A percentile compares a stretch with the other conserved stretches of the same genome.
These are phyloP conservation scores for Uronychia binucleata DNA, from an alignment of 73 alveolate species.

Conservation along the genomic window DNA sequence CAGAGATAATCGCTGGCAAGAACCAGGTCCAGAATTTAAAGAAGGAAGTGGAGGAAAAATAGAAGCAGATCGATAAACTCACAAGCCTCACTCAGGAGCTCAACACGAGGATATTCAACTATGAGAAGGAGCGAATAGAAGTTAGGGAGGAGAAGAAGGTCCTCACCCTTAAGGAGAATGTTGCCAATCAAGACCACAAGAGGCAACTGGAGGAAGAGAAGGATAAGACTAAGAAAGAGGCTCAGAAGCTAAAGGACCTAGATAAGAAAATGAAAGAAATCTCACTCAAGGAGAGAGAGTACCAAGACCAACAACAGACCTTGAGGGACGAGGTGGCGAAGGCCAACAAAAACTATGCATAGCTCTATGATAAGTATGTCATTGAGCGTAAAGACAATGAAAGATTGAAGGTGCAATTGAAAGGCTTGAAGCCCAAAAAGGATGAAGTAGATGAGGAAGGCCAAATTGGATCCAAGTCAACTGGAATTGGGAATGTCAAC, in stretches of 20 bases:
- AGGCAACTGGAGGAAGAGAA: not conserved
- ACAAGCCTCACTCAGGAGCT: not conserved
- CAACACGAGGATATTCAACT: not conserved
- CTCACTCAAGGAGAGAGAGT: not conserved
- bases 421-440: too few relatives aligned
- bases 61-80: not conserved
- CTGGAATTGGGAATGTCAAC: not conserved
- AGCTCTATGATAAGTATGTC: not conserved
- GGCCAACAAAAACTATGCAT: not conserved
- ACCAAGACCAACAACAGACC: not conserved
- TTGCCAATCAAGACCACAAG: not conserved
- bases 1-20: not conserved
- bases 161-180: not conserved
- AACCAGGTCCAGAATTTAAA: not conserved
- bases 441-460: too few relatives aligned
- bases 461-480: not conserved
- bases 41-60: not conserved
- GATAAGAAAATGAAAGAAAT: conserved; percentile 38
- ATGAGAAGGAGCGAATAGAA: not conserved
- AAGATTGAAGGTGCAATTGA: not conserved
- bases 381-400: not conserved
- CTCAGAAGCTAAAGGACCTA: conserved; percentile 40
- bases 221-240: conserved; percentile 29
- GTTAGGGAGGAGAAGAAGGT: not conserved
- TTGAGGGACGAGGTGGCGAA: not conserved